These are phyloP conservation scores for Glebionis coronaria DNA, from an alignment of 129 eudicot species.

Conservation along the genomic window DNA sequence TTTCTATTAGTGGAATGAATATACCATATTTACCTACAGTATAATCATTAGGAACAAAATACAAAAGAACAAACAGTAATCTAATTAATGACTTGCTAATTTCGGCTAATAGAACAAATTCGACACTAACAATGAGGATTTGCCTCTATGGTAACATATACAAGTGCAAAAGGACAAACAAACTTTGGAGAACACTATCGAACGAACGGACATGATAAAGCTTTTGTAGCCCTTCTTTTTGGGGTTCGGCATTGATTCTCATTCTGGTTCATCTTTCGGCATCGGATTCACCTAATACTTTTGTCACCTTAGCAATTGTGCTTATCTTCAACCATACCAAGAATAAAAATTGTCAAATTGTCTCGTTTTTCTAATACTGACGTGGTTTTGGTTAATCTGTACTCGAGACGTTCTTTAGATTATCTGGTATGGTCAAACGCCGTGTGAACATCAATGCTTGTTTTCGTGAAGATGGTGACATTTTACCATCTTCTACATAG, in stretches of 20 bases:
- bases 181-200: constrained; percentile 33
- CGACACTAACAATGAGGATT: constrained; percentile 26
- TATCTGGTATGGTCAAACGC: not conserved
- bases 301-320: constrained; percentile 28
- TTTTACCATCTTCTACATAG: constrained; percentile 22
- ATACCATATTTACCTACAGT: constrained; percentile 5
- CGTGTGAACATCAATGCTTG: constrained; percentile 11
- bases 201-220: not conserved
- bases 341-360: not conserved
- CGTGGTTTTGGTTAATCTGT: not conserved
- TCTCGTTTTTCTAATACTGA: not conserved
- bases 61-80: constrained; percentile 1
- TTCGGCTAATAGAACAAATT: constrained; percentile 12
- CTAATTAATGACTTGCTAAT: constrained; percentile 10
- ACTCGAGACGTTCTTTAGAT: constrained; percentile 4
- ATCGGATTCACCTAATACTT: constrained; percentile 30
- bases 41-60: not conserved
- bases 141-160: not conserved
- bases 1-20: not conserved
- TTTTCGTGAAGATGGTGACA: constrained; percentile 17
- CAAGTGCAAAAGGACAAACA: constrained; percentile 23
- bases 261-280: constrained; percentile 29
- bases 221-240: constrained; percentile 8
- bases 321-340: constrained; percentile 20
- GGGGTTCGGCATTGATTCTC: constrained; percentile 18